These are phyloP conservation scores for Aquilaria malaccensis DNA, from an alignment of 345 rosid genomes.

Conservation along the genomic window DNA sequence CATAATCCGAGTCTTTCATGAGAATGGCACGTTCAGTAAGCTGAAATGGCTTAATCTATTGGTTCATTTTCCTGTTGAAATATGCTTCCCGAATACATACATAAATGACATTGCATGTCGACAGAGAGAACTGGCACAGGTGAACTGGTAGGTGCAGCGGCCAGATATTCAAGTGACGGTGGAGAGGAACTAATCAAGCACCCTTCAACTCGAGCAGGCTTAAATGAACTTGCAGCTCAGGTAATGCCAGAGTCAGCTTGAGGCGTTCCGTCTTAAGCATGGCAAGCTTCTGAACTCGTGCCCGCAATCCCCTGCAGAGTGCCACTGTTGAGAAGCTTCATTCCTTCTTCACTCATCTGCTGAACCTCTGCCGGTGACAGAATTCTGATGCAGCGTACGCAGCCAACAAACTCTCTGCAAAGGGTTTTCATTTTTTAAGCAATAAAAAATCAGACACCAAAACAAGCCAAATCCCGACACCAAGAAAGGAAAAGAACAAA, in stretches of 20 bases:
- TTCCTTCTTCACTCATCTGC: constrained; percentile 99
- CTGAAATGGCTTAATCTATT: constrained; percentile 2
- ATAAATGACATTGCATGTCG: constrained; percentile 1
- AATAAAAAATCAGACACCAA: not conserved
- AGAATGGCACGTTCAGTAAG: not conserved
- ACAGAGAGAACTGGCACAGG: constrained; percentile 7
- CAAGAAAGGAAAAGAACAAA: too few relatives aligned
- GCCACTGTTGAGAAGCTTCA: constrained; percentile 84
- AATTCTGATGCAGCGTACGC: constrained; percentile 97
- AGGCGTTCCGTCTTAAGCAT: constrained; percentile 10
- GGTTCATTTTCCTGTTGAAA: constrained; percentile 15
- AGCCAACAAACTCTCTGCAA: constrained; percentile 85
- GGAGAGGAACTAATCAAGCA: not conserved
- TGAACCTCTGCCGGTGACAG: constrained; percentile 91
- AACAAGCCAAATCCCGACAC: not conserved
- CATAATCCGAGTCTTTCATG: not conserved
- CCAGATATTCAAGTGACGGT: not conserved
- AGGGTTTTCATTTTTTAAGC: not conserved
- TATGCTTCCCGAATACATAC: constrained; percentile 1
- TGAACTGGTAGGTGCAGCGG: not conserved
- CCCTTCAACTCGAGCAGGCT: not conserved
- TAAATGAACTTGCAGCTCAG: not conserved
- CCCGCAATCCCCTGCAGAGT: constrained; percentile 38
- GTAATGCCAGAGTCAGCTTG: not conserved
- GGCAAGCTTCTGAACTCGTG: constrained; percentile 22